These are phyloP conservation scores for Hyaloscypha finlandica DNA, from an alignment of 495 filamentous ascomycete species.

Conservation along the genomic window DNA sequence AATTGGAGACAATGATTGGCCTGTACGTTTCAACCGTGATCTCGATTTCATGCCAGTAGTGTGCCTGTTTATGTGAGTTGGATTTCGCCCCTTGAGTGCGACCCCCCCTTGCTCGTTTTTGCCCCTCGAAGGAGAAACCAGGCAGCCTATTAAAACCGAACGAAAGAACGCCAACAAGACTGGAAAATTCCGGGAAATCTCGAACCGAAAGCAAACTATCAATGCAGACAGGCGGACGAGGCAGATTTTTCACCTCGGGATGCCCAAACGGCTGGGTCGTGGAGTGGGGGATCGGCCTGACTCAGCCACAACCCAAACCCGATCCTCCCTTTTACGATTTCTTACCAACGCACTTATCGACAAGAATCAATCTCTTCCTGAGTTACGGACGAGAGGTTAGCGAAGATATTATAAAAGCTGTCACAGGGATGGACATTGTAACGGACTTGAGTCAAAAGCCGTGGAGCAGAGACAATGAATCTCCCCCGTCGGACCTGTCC, in stretches of 20 bases:
- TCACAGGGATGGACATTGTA: not conserved
- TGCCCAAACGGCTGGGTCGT: conserved; percentile 4
- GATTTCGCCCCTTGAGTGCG: not conserved
- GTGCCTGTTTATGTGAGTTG: not conserved
- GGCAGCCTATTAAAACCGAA: not conserved
- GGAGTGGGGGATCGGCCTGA: not conserved
- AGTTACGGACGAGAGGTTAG: not conserved
- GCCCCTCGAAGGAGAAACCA: not conserved
- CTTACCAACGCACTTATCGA: not conserved
- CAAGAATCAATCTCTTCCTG: conserved; percentile 18
- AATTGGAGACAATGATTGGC: not conserved
- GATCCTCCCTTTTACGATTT: not conserved
- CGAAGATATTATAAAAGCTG: not conserved
- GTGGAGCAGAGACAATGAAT: conserved; percentile 8
- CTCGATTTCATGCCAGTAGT: not conserved
- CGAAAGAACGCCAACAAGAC: not conserved
- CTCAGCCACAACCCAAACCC: conserved; percentile 10
- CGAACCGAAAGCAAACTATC: not conserved
- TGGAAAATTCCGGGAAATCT: not conserved
- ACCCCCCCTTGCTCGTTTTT: not conserved
- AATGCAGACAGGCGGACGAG: conserved; percentile 8
- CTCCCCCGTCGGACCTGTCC: conserved; percentile 6
- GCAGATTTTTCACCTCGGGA: conserved; percentile 10
- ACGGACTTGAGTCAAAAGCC: conserved; percentile 11
- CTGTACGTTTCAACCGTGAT: not conserved